Percentiles rank a stretch among this genome's conserved stretches.
Evolutionary conservation across 306 rosid species (phyloP).

Genomic region (Acacia melanoxylon): DNA sequence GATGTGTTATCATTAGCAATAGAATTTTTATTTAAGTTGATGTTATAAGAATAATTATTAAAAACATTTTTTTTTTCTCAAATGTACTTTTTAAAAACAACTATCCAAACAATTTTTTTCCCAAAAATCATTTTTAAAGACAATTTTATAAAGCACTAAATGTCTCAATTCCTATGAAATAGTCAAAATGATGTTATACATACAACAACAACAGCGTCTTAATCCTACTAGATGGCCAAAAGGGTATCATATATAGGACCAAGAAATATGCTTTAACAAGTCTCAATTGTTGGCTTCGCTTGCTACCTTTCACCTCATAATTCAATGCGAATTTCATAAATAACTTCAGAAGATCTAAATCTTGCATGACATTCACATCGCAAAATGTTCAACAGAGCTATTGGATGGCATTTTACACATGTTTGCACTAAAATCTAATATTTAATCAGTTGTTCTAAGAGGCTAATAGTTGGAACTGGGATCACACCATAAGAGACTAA

Average conservation of each 20-base stretch:
- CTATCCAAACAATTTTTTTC: no score
- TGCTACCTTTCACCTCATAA: background rate
- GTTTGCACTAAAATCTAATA: background rate
- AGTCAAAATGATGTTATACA: no score
- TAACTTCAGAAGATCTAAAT: background rate
- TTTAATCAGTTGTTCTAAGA: background rate
- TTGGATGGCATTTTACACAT: background rate
- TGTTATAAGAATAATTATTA: no score
- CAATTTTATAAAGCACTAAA: no score
- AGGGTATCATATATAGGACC: background rate
- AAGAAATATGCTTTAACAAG: background rate
- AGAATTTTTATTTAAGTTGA: no score
- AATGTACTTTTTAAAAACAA: no score
- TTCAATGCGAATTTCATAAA: background rate
- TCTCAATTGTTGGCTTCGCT: background rate
- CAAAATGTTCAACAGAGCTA: background rate
- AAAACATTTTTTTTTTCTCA: no score
- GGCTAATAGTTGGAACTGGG: background rate
- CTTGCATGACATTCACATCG: background rate
- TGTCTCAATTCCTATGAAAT: no score
- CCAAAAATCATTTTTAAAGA: no score
- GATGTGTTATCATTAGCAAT: no score
- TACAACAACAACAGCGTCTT: no score
- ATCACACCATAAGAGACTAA: background rate
- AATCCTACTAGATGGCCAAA: no score